Evolutionary conservation across 148 eudicot genomes (phyloP).

Genomic region (Arbutus unedo): DNA sequence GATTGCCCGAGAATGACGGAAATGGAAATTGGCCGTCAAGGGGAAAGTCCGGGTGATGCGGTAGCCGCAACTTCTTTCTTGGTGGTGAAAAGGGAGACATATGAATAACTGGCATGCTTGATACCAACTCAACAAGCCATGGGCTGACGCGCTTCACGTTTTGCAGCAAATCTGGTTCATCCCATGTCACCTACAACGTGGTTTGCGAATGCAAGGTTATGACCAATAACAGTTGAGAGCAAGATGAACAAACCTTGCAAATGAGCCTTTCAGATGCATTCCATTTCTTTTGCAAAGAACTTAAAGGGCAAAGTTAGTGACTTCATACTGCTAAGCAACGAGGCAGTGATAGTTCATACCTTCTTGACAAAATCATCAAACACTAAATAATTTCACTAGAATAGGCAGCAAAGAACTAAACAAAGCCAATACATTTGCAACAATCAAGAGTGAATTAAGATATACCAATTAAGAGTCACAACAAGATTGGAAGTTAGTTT

Average conservation of each 20-base stretch:
- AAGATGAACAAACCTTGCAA: background rate
- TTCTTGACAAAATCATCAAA: background rate
- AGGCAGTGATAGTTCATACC: background rate
- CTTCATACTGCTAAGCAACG: background rate
- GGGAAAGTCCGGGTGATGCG: conserved; percentile 38
- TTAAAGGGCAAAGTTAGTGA: background rate
- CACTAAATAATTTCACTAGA: background rate
- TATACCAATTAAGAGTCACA: background rate
- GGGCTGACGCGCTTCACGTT: conserved; percentile 59
- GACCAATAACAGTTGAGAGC: background rate
- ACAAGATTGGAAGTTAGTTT: background rate
- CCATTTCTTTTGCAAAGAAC: background rate
- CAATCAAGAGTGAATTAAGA: background rate
- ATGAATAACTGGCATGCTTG: conserved; percentile 47
- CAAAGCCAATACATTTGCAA: background rate
- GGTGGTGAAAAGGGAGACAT: conserved; percentile 51
- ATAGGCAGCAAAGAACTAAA: background rate
- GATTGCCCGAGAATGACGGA: conserved; percentile 46
- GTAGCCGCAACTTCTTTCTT: conserved; percentile 45
- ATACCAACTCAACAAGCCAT: conserved; percentile 55
- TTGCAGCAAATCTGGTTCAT: conserved; percentile 53
- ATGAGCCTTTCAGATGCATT: background rate
- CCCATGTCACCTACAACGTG: conserved; percentile 50
- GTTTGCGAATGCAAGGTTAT: background rate
- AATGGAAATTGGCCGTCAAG: conserved; percentile 40